A percentile compares a stretch with the other conserved stretches of the same genome.
Evolutionary conservation across 306 rosid genomes (phyloP).

Genomic region (Acacia melanoxylon): DNA sequence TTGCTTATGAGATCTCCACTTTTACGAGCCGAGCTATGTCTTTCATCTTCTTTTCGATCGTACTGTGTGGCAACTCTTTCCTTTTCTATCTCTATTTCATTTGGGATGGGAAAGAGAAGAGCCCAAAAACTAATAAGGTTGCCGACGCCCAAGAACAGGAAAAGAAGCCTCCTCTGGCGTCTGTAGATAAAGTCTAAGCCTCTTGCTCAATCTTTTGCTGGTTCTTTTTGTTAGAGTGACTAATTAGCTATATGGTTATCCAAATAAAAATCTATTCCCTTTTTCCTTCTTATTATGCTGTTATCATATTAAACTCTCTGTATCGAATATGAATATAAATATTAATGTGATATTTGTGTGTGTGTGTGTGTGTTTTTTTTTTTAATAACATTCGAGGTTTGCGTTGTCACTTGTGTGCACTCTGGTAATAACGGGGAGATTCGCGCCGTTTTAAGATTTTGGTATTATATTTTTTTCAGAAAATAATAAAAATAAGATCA

Average conservation of each 20-base stretch:
- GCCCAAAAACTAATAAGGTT: not conserved
- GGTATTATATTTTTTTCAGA: too few relatives aligned
- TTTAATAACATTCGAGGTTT: too few relatives aligned
- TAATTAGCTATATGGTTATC: too few relatives aligned
- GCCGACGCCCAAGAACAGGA: not conserved
- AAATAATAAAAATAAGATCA: too few relatives aligned
- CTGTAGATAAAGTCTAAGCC: not conserved
- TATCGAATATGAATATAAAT: not conserved
- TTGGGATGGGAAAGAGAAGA: not conserved
- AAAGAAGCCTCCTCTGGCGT: not conserved
- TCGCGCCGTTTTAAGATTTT: too few relatives aligned
- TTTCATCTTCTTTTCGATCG: not conserved
- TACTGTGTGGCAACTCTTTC: not conserved
- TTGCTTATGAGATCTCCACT: constrained; percentile 29
- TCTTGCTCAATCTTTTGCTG: not conserved
- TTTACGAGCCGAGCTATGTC: constrained; percentile 13
- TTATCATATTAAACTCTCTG: not conserved
- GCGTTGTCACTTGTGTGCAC: too few relatives aligned
- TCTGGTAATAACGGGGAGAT: too few relatives aligned
- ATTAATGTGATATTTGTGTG: too few relatives aligned
- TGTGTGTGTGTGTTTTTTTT: too few relatives aligned
- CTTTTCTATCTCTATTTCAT: constrained; percentile 34
- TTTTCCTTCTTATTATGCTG: not conserved
- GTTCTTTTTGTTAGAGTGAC: too few relatives aligned
- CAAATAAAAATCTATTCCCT: not conserved